phyloP scores from a whole-genome alignment of 371 early-diverging fungal genomes.

The Mucor indicus region DNA sequence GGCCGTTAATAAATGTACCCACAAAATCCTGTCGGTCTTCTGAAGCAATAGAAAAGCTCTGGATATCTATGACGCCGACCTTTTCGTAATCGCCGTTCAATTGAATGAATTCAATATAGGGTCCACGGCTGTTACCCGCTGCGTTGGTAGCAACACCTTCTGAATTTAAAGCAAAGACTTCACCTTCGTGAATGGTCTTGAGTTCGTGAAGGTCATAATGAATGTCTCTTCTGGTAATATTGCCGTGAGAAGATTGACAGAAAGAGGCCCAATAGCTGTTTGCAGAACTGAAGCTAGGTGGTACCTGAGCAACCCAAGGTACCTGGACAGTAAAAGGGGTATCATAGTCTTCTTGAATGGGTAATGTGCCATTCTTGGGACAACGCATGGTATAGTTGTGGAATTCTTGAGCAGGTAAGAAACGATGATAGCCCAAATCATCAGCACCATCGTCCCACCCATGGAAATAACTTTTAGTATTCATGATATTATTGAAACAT shows the following conservation, averaged over 20 bases:
- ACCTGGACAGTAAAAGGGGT: conserved; percentile 47
- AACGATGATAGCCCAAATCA: conserved; percentile 53
- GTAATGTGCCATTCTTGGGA: conserved; percentile 35
- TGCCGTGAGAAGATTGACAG: conserved; percentile 35
- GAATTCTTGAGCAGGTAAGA: conserved; percentile 48
- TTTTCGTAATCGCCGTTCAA: conserved; percentile 21
- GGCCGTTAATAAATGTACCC: conserved; percentile 29
- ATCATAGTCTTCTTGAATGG: conserved; percentile 41
- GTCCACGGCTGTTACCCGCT: conserved; percentile 22
- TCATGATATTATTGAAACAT: conserved; percentile 52
- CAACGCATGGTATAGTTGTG: conserved; percentile 48
- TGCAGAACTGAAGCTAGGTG: conserved; percentile 29
- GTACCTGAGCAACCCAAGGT: conserved; percentile 51
- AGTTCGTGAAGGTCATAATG: conserved; percentile 33
- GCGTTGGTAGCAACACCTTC: conserved; percentile 18
- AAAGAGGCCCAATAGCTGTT: conserved; percentile 43
- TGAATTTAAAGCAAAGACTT: conserved; percentile 24
- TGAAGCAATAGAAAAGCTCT: conserved; percentile 41
- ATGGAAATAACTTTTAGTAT: conserved; percentile 52
- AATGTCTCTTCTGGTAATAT: conserved; percentile 12
- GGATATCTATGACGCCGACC: conserved; percentile 49
- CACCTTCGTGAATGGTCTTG: conserved; percentile 34
- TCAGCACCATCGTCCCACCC: conserved; percentile 57
- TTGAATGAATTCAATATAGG: conserved; percentile 37
- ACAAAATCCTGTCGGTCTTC: conserved; percentile 35